These are phyloP conservation scores for Limonomyces culmigenus DNA, from an alignment of 1,284 basidiomycete species.

Conservation along the genomic window DNA sequence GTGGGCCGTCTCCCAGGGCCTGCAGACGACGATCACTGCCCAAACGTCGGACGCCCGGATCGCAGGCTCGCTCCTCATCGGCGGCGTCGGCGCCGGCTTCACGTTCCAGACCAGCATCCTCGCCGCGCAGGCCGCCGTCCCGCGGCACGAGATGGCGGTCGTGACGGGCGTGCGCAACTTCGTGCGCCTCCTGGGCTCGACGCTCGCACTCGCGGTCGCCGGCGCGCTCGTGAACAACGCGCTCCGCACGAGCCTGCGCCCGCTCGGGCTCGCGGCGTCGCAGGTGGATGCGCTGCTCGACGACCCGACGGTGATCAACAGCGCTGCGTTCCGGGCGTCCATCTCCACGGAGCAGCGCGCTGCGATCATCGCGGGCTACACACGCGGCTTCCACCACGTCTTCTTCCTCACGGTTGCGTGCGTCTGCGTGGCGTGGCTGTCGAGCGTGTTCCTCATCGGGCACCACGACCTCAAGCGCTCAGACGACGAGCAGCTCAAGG, in stretches of 20 bases:
- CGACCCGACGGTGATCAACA: slow-evolving; percentile 9
- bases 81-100: slow-evolving; percentile 8
- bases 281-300: slow-evolving; percentile 5
- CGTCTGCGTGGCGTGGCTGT: slow-evolving; percentile 6
- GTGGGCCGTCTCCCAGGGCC: slow-evolving; percentile 20
- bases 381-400: slow-evolving; percentile 7
- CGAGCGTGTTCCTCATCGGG: slow-evolving; percentile 7
- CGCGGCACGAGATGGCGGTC: slow-evolving; percentile 18
- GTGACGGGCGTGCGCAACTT: slow-evolving; percentile 13
- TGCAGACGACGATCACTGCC: slow-evolving; percentile 15
- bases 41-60: slow-evolving; percentile 17
- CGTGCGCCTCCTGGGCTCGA: slow-evolving; percentile 21
- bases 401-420: slow-evolving; percentile 8
- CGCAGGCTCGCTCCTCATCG: slow-evolving; percentile 26
- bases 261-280: slow-evolving; percentile 4
- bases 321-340: neutral
- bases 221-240: slow-evolving; percentile 13
- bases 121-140: slow-evolving; percentile 18
- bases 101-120: slow-evolving; percentile 8
- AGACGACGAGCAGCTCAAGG: slow-evolving; percentile 9
- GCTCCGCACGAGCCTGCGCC: slow-evolving; percentile 4
- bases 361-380: slow-evolving; percentile 7
- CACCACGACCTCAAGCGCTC: slow-evolving; percentile 9
- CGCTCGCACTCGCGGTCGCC: slow-evolving; percentile 18
- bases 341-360: slow-evolving; percentile 2